phyloP scores from a whole-genome alignment of 2,329 filamentous ascomycete genomes.

The Macrophomina pseudophaseolina region DNA sequence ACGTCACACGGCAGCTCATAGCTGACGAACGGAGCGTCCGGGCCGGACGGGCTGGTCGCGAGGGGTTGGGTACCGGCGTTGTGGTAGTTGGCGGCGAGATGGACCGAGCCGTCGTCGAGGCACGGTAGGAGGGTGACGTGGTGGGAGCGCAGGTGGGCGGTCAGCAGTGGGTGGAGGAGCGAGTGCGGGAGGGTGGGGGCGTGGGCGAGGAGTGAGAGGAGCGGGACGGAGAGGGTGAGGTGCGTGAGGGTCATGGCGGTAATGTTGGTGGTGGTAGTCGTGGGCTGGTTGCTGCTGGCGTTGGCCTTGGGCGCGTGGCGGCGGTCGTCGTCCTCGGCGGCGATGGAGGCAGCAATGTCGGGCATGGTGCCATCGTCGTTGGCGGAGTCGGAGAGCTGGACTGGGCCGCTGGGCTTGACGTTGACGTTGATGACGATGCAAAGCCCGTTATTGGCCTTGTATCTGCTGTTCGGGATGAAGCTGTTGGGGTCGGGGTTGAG shows the following conservation, averaged over 20 bases:
- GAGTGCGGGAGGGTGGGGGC: neutral
- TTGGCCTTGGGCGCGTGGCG: neutral
- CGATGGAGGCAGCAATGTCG: too few relatives aligned
- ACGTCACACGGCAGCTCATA: constrained; percentile 5
- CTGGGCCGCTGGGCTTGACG: too few relatives aligned
- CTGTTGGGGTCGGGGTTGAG: too few relatives aligned
- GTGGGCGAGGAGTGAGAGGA: constrained; percentile 28
- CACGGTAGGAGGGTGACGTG: neutral
- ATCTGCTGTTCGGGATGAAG: too few relatives aligned
- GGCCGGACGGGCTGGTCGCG: neutral
- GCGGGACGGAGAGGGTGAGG: constrained; percentile 19
- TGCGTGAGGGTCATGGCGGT: constrained; percentile 30
- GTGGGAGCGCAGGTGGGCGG: neutral
- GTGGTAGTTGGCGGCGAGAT: constrained; percentile 14
- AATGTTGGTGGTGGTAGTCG: neutral
- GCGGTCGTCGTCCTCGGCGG: too few relatives aligned
- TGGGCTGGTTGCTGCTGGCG: neutral
- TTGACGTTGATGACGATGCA: too few relatives aligned
- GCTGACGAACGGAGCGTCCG: neutral
- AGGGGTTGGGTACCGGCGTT: neutral
- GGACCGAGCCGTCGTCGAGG: neutral
- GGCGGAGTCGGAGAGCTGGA: too few relatives aligned
- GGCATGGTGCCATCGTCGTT: too few relatives aligned
- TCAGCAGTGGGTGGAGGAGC: constrained; percentile 4
- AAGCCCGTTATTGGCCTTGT: too few relatives aligned